Evolutionary conservation across 2,329 filamentous ascomycete species (phyloP).

Genomic region (Aspergillus caelatus): DNA sequence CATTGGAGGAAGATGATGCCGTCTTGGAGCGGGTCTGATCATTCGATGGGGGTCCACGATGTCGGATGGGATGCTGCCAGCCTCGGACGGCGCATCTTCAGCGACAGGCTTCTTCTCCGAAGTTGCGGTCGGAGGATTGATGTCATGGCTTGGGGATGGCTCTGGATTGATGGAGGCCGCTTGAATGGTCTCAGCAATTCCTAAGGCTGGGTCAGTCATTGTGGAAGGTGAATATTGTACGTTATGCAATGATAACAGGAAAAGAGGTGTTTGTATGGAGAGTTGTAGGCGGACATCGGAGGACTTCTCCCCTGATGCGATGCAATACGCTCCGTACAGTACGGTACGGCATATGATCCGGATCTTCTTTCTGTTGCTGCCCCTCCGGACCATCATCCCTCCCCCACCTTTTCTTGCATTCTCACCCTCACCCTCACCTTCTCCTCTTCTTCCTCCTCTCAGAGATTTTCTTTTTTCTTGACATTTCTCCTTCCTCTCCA

Average conservation of each 20-base stretch:
- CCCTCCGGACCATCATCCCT: constrained; percentile 24
- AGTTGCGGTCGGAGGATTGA: constrained; percentile 77
- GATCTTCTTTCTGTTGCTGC: constrained; percentile 24
- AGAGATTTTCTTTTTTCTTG: constrained; percentile 15
- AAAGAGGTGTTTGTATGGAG: neutral
- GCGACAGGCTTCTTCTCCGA: constrained; percentile 69
- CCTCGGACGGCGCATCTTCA: constrained; percentile 44
- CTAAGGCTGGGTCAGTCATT: constrained; percentile 63
- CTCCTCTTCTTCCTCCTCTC: constrained; percentile 12
- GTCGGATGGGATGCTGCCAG: constrained; percentile 50
- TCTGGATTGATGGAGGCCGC: constrained; percentile 73
- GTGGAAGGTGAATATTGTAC: constrained; percentile 9
- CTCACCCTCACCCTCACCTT: constrained; percentile 12
- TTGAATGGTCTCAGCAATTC: constrained; percentile 79
- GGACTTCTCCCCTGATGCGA: neutral
- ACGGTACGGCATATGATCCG: constrained; percentile 12
- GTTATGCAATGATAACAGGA: neutral
- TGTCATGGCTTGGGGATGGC: constrained; percentile 73
- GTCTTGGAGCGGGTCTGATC: constrained; percentile 39
- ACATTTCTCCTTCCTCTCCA: neutral
- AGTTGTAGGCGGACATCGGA: neutral
- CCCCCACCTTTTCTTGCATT: constrained; percentile 4
- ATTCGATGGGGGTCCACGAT: constrained; percentile 45
- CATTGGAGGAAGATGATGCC: constrained; percentile 66
- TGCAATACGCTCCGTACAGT: neutral